Evolutionary conservation across 108 stramenopile species (phyloP).

Genomic region (Cyclotella baltica): DNA sequence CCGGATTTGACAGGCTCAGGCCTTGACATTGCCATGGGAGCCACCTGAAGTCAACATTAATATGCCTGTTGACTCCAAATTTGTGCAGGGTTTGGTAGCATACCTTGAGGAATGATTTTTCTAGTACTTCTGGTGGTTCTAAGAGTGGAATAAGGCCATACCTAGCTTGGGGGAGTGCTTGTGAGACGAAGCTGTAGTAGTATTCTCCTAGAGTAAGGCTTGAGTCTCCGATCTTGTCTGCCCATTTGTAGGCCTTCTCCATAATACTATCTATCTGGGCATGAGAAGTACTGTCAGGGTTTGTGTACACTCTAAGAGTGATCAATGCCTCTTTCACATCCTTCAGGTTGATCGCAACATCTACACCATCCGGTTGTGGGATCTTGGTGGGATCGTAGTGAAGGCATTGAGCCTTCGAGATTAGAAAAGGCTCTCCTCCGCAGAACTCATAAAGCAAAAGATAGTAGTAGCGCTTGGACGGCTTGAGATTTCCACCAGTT

Average conservation of each 20-base stretch:
- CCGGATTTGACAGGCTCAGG: constrained; percentile 11
- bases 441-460: background rate
- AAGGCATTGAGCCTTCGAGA: background rate
- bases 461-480: constrained; percentile 12
- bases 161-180: background rate
- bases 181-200: background rate
- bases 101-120: background rate
- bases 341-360: background rate
- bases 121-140: background rate
- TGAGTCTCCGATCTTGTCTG: background rate
- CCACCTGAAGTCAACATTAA: background rate
- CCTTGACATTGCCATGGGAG: constrained; percentile 1
- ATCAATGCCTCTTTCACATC: background rate
- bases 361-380: background rate
- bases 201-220: background rate
- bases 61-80: constrained; percentile 4
- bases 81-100: background rate
- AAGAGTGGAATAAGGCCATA: constrained; percentile 14
- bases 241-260: constrained; percentile 5
- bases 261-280: background rate
- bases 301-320: background rate
- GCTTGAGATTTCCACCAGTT: constrained; percentile 9
- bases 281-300: background rate
- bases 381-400: too few species aligned
- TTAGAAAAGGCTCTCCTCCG: background rate